phyloP scores from a whole-genome alignment of 2,329 filamentous ascomycete species.

The Huntiella omanensis region DNA sequence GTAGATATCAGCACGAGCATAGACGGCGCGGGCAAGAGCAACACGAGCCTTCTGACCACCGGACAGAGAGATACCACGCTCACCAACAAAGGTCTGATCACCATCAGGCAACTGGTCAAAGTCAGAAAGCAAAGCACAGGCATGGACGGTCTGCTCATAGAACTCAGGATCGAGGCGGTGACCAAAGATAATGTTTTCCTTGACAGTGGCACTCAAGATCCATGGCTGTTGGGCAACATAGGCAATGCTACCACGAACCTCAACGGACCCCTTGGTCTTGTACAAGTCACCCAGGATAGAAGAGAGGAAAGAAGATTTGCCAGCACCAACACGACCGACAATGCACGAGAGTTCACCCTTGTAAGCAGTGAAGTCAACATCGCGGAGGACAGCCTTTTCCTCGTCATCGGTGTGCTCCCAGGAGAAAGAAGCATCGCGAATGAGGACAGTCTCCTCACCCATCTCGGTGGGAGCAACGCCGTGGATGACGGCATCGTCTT shows the following conservation, averaged over 20 bases:
- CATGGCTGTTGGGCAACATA: constrained; percentile 88
- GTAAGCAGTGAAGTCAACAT: constrained; percentile 73
- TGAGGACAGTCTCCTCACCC: constrained; percentile 71
- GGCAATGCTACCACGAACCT: constrained; percentile 63
- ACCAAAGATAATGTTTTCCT: constrained; percentile 93
- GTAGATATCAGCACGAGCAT: constrained; percentile 91
- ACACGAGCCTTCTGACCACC: constrained; percentile 92
- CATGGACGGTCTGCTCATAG: constrained; percentile 81
- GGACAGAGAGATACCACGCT: constrained; percentile 87
- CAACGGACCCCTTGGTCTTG: constrained; percentile 70
- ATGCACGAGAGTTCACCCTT: constrained; percentile 90
- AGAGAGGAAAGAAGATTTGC: constrained; percentile 85
- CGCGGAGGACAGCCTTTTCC: constrained; percentile 48
- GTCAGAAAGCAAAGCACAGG: constrained; percentile 79
- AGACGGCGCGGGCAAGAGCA: constrained; percentile 81
- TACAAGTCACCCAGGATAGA: constrained; percentile 78
- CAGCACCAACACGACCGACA: constrained; percentile 82
- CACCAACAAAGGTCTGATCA: constrained; percentile 89
- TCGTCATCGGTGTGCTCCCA: constrained; percentile 76
- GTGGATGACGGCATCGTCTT: constrained; percentile 58
- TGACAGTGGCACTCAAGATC: constrained; percentile 96
- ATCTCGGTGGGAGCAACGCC: constrained; percentile 51
- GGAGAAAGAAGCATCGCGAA: constrained; percentile 75
- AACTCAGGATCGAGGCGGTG: constrained; percentile 86
- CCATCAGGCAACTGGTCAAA: constrained; percentile 86